A percentile compares a stretch with the other conserved stretches of the same genome.
phyloP scores from a whole-genome alignment of 352 stramenopile species.

The Phytopythium kandeliae region DNA sequence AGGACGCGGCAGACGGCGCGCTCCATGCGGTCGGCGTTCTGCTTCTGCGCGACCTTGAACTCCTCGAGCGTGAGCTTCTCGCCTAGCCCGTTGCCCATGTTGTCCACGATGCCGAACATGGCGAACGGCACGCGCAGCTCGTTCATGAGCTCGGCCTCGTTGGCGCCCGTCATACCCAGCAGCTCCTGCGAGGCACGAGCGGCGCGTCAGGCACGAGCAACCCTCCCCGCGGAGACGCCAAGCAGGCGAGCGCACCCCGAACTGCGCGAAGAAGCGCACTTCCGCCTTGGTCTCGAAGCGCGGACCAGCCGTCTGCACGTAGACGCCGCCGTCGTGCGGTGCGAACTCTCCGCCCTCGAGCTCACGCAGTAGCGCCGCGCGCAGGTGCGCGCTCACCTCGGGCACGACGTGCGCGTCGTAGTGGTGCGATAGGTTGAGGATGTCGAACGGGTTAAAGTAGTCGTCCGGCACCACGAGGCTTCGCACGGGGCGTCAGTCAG shows the following conservation, averaged over 20 bases:
- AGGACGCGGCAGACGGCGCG: slow-evolving; percentile 52
- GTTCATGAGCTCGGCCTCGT: slow-evolving; percentile 84
- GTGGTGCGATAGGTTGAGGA: slow-evolving; percentile 73
- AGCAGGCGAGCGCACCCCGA: slow-evolving; percentile 19
- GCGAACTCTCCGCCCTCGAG: slow-evolving; percentile 38
- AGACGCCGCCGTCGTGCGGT: slow-evolving; percentile 71
- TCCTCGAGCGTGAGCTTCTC: slow-evolving; percentile 71
- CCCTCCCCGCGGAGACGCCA: too few relatives aligned
- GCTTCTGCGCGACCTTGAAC: slow-evolving; percentile 77
- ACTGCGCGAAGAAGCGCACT: slow-evolving; percentile 86
- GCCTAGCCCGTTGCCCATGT: slow-evolving; percentile 83
- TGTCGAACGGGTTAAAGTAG: slow-evolving; percentile 87
- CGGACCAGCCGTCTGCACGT: slow-evolving; percentile 80
- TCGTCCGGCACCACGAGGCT: slow-evolving; percentile 79
- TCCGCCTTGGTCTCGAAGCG: slow-evolving; percentile 90
- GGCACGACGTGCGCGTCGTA: slow-evolving; percentile 86
- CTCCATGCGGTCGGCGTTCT: slow-evolving; percentile 69
- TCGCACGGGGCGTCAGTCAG: slow-evolving; percentile 5
- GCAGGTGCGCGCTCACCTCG: slow-evolving; percentile 43
- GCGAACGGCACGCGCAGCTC: slow-evolving; percentile 77
- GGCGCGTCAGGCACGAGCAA: neutral
- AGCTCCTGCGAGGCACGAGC: slow-evolving; percentile 25
- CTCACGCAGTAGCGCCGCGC: slow-evolving; percentile 36
- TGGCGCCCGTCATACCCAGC: slow-evolving; percentile 86
- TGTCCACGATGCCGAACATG: slow-evolving; percentile 88